Evolutionary conservation across 805 yeast genomes (phyloP).

Genomic region (Lachancea kluyveri): DNA sequence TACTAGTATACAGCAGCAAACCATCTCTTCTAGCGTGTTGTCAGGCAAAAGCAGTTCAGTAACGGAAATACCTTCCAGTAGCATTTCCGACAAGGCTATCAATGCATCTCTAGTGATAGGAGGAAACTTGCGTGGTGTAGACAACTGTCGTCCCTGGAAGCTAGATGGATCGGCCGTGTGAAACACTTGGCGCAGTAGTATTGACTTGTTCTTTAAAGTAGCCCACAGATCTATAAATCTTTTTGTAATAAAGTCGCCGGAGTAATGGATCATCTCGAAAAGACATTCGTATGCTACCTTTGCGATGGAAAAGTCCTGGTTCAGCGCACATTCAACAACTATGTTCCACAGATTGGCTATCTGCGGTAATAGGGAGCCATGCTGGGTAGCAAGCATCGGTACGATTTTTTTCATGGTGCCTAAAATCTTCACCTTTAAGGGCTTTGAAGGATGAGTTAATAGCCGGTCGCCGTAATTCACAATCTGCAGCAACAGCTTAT

Average conservation of each 20-base stretch:
- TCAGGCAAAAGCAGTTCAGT: slow-evolving; percentile 22
- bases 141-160: background rate
- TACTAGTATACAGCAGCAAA: slow-evolving; percentile 19
- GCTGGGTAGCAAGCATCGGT: slow-evolving; percentile 48
- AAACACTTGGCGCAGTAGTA: slow-evolving; percentile 12
- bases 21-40: slow-evolving; percentile 17
- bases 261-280: slow-evolving; percentile 14
- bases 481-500: slow-evolving; percentile 53
- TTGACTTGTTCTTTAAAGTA: slow-evolving; percentile 11
- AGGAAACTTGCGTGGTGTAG: slow-evolving; percentile 14
- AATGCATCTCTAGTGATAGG: slow-evolving; percentile 20
- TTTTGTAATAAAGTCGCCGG: slow-evolving; percentile 24
- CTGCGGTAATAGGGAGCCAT: slow-evolving; percentile 26
- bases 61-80: slow-evolving; percentile 21
- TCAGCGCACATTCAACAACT: slow-evolving; percentile 15
- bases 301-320: slow-evolving; percentile 19
- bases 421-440: slow-evolving; percentile 52
- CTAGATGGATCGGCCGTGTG: background rate
- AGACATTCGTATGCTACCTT: slow-evolving; percentile 21
- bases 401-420: slow-evolving; percentile 38
- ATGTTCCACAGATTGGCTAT: slow-evolving; percentile 28
- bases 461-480: slow-evolving; percentile 63
- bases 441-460: slow-evolving; percentile 58
- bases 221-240: slow-evolving; percentile 27
- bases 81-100: slow-evolving; percentile 15